These are phyloP conservation scores for Aphanomyces stellatus DNA, from an alignment of 352 stramenopile genomes.

Conservation along the genomic window DNA sequence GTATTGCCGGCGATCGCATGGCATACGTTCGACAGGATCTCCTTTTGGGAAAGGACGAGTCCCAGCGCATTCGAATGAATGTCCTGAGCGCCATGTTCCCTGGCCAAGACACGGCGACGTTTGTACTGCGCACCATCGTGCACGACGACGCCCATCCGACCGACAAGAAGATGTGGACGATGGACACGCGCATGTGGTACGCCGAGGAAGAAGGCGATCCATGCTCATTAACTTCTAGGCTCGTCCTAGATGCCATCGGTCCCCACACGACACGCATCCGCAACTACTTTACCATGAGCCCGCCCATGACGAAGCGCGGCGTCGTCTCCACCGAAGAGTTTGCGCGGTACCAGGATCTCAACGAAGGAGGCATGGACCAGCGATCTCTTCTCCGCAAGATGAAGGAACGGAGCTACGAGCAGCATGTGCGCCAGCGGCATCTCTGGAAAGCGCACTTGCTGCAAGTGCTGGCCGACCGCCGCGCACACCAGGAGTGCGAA, in stretches of 20 bases:
- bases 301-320: neutral
- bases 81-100: neutral
- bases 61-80: neutral
- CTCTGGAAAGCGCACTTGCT: neutral
- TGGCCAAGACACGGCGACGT: neutral
- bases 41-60: neutral
- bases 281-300: neutral
- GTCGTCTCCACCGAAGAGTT: neutral
- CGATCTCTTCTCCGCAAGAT: neutral
- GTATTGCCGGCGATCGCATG: neutral
- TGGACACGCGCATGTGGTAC: neutral
- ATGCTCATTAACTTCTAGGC: too few species aligned
- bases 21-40: neutral
- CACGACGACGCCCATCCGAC: neutral
- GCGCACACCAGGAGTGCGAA: too few species aligned
- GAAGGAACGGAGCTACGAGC: neutral
- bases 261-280: neutral
- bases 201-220: neutral
- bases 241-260: too few species aligned
- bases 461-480: neutral
- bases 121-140: neutral
- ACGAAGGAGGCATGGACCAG: neutral
- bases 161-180: neutral
- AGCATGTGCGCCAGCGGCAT: neutral
- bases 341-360: neutral